Percentiles rank a stretch among this genome's conserved stretches.
phyloP scores from a whole-genome alignment of 305 asterid genomes.

The Vinca major region DNA sequence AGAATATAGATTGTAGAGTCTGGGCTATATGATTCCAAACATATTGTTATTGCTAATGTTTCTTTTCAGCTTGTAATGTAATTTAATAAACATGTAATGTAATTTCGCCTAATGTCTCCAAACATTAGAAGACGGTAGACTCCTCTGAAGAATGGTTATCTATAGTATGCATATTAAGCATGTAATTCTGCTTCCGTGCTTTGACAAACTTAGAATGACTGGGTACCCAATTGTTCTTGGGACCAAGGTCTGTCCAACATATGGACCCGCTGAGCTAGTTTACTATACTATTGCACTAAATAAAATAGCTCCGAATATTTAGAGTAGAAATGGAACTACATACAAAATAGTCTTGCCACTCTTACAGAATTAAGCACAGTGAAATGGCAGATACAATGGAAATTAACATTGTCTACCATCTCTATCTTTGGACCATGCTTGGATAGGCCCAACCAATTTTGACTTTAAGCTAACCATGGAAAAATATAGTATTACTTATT shows the following conservation, averaged over 20 bases:
- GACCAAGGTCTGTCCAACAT: background rate
- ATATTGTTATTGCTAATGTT: background rate
- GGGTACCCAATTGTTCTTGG: background rate
- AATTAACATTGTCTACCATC: background rate
- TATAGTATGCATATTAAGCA: background rate
- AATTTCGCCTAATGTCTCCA: no score
- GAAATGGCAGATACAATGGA: background rate
- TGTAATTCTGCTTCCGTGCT: background rate
- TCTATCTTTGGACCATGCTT: background rate
- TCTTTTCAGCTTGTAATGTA: background rate
- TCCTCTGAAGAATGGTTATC: background rate
- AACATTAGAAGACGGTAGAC: no score
- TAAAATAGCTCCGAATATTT: background rate
- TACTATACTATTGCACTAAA: background rate
- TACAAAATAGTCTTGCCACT: background rate
- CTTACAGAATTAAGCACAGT: background rate
- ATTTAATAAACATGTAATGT: no score
- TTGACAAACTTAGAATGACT: background rate
- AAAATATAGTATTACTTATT: background rate
- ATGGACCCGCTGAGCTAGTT: background rate
- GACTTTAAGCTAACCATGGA: background rate
- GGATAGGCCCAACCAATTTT: background rate
- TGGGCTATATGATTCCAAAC: background rate
- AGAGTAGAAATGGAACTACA: background rate
- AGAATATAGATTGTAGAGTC: background rate